Percentiles rank a stretch among this genome's conserved stretches.
These are phyloP conservation scores for Fusarium virguliforme DNA, from an alignment of 2,329 filamentous ascomycete species.

Conservation along the genomic window DNA sequence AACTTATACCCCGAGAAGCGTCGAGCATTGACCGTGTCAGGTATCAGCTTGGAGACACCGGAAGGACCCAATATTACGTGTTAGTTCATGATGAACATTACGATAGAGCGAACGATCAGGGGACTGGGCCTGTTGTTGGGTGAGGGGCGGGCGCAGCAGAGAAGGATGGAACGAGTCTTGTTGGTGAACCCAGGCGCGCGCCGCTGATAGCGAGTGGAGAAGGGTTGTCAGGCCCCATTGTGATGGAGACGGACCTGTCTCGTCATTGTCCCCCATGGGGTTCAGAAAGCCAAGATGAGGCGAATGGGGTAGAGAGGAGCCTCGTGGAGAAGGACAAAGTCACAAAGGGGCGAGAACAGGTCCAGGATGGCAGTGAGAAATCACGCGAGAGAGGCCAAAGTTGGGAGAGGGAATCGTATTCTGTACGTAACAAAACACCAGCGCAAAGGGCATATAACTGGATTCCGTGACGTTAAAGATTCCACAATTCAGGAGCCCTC, in stretches of 20 bases:
- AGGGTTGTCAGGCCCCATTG: background rate
- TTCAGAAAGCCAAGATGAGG: slow-evolving; percentile 5
- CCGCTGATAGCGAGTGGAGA: slow-evolving; percentile 2
- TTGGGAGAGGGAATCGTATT: background rate
- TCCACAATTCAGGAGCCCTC: slow-evolving; percentile 9
- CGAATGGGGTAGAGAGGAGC: slow-evolving; percentile 10
- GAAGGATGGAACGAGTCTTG: slow-evolving; percentile 8
- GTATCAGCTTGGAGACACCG: background rate
- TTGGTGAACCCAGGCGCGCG: background rate
- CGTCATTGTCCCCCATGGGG: background rate
- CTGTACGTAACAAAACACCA: slow-evolving; percentile 1
- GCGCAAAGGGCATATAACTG: background rate
- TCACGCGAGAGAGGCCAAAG: slow-evolving; percentile 8
- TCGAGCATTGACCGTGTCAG: slow-evolving; percentile 4
- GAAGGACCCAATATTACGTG: slow-evolving; percentile 1
- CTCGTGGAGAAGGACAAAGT: slow-evolving; percentile 5
- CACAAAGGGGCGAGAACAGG: slow-evolving; percentile 5
- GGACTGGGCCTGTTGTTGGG: slow-evolving; percentile 1
- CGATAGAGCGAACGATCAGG: slow-evolving; percentile 6
- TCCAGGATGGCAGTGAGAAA: background rate
- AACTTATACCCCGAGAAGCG: background rate
- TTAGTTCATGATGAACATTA: slow-evolving; percentile 9
- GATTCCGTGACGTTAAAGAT: slow-evolving; percentile 13
- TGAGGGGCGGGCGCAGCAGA: background rate
- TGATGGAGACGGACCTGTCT: background rate